These are phyloP conservation scores for Torulaspora globosa DNA, from an alignment of 1,139 yeast species.

Conservation along the genomic window DNA sequence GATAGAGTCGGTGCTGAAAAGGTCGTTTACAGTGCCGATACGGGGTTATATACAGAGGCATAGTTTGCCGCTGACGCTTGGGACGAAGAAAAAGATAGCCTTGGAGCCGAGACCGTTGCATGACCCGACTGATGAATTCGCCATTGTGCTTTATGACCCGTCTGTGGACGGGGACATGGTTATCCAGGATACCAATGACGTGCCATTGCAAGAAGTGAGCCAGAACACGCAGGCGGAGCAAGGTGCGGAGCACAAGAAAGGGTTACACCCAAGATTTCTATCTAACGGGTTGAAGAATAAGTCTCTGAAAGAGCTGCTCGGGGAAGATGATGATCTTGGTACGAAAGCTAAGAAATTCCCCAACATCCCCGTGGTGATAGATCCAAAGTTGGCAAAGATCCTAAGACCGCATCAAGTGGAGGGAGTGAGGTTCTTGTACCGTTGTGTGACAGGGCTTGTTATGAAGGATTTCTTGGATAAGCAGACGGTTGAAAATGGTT, in stretches of 20 bases:
- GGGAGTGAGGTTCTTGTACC: conserved; percentile 85
- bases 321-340: conserved; percentile 47
- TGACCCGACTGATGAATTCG: conserved; percentile 90
- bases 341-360: conserved; percentile 49
- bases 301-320: conserved; percentile 76
- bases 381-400: conserved; percentile 78
- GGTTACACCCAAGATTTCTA: conserved; percentile 25
- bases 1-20: conserved; percentile 40
- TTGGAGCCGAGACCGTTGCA: conserved; percentile 85
- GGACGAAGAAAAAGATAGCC: conserved; percentile 65
- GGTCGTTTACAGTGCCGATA: conserved; percentile 51
- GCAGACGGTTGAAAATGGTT: conserved; percentile 18
- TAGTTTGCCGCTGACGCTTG: conserved; percentile 68
- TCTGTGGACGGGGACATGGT: conserved; percentile 55
- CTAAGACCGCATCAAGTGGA: conserved; percentile 95
- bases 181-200: conserved; percentile 25
- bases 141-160: conserved; percentile 93
- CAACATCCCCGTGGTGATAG: conserved; percentile 93
- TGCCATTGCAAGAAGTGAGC: conserved; percentile 17
- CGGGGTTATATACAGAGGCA: conserved; percentile 40
- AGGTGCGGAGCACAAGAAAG: conserved; percentile 8
- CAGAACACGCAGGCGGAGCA: conserved; percentile 15
- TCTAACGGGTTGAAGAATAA: conserved; percentile 46
- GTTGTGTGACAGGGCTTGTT: conserved; percentile 85
- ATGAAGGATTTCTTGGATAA: conserved; percentile 38